A percentile compares a stretch with the other conserved stretches of the same genome.
These are phyloP conservation scores for Kondoa subrosea DNA, from an alignment of 768 basidiomycete genomes.

Conservation along the genomic window DNA sequence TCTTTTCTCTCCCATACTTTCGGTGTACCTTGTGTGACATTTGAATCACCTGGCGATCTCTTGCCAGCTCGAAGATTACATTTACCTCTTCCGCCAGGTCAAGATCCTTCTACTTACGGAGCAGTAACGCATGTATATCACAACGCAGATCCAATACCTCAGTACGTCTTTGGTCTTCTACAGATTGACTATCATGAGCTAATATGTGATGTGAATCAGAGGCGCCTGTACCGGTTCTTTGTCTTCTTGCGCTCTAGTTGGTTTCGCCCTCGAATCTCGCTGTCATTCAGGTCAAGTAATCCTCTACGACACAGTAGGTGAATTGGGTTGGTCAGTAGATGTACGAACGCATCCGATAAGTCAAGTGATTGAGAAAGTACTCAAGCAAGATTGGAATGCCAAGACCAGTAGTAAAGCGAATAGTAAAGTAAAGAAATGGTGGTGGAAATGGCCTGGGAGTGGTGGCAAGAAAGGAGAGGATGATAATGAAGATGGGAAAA, in stretches of 20 bases:
- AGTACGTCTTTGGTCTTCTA: not conserved
- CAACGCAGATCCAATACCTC: slow-evolving; percentile 84
- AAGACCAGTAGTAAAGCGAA: not conserved
- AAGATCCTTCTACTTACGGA: slow-evolving; percentile 8
- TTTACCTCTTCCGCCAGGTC: slow-evolving; percentile 58
- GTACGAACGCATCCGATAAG: slow-evolving; percentile 39
- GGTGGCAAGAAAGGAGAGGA: not conserved
- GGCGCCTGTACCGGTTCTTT: slow-evolving; percentile 60
- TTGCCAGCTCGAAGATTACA: slow-evolving; percentile 64
- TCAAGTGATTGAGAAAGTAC: slow-evolving; percentile 22
- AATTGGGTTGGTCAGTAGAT: slow-evolving; percentile 62
- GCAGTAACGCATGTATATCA: slow-evolving; percentile 68
- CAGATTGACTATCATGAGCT: not conserved
- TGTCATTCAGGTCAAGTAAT: slow-evolving; percentile 76
- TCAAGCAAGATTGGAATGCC: slow-evolving; percentile 23
- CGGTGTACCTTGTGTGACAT: slow-evolving; percentile 77
- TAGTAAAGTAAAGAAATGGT: not conserved
- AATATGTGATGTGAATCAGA: slow-evolving; percentile 23
- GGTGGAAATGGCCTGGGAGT: not conserved
- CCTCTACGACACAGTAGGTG: slow-evolving; percentile 68
- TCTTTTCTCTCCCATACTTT: slow-evolving; percentile 75
- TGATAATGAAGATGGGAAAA: not conserved
- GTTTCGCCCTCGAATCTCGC: slow-evolving; percentile 69
- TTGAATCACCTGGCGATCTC: slow-evolving; percentile 76
- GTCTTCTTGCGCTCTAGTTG: slow-evolving; percentile 62